phyloP scores from a whole-genome alignment of 768 basidiomycete genomes.

The Cyclocybe aegerita region DNA sequence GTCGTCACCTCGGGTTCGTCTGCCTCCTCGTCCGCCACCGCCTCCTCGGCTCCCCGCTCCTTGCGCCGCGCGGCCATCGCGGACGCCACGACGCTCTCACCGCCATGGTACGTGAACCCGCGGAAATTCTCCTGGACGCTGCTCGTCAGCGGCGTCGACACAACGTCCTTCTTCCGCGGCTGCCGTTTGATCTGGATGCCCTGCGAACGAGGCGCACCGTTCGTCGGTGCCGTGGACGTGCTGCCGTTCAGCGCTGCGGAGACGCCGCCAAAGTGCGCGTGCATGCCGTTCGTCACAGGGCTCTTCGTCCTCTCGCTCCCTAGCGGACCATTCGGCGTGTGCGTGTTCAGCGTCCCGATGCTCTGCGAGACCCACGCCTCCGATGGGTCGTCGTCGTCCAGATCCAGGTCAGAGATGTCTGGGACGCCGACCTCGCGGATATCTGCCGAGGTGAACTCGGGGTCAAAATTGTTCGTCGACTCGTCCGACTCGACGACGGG shows the following conservation, averaged over 20 bases:
- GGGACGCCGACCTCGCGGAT: constrained; percentile 66
- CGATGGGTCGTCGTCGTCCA: constrained; percentile 57
- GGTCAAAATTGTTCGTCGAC: constrained; percentile 96
- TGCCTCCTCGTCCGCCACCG: constrained; percentile 52
- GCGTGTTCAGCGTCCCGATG: constrained; percentile 33
- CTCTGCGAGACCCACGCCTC: constrained; percentile 65
- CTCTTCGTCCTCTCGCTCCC: constrained; percentile 50
- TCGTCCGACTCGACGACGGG: constrained; percentile 98
- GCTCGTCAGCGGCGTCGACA: constrained; percentile 76
- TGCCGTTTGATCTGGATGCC: constrained; percentile 53
- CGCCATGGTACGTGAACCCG: constrained; percentile 88
- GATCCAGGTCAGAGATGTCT: constrained; percentile 14
- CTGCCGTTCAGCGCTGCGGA: too few species aligned
- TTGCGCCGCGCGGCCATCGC: constrained; percentile 32
- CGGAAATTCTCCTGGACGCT: constrained; percentile 96
- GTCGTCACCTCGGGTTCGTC: constrained; percentile 51
- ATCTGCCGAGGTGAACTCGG: constrained; percentile 95
- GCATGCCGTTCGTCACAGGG: constrained; percentile 17
- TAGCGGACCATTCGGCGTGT: constrained; percentile 77
- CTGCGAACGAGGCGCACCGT: constrained; percentile 17
- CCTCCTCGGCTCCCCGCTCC: constrained; percentile 50
- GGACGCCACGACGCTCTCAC: constrained; percentile 59
- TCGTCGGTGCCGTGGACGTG: constrained; percentile 3
- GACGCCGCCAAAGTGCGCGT: too few species aligned
- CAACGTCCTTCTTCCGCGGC: constrained; percentile 41